phyloP scores from a whole-genome alignment of 495 filamentous ascomycete species.

The Podospora comata region DNA sequence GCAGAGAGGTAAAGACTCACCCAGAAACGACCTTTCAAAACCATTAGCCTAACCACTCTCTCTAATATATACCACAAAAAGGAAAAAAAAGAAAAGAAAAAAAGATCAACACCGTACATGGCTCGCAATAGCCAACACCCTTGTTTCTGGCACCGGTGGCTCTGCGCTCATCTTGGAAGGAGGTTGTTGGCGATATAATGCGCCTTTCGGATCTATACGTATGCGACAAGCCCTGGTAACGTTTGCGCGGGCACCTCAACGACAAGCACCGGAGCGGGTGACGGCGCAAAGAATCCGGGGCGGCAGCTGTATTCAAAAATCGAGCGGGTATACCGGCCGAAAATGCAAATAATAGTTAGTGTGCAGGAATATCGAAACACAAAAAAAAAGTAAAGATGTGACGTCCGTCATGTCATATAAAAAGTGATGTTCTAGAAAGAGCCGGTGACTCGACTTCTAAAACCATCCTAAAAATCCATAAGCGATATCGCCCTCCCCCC shows the following conservation, averaged over 20 bases:
- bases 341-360: too few relatives aligned
- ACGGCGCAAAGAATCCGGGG: too few relatives aligned
- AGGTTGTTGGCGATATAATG: background rate
- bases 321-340: too few relatives aligned
- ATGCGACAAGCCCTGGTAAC: background rate
- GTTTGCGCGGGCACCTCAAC: background rate
- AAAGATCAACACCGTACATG: slow-evolving; percentile 65
- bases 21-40: slow-evolving; percentile 68
- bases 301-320: background rate
- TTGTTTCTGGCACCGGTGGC: slow-evolving; percentile 72
- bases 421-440: too few relatives aligned
- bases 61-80: slow-evolving; percentile 6
- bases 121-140: slow-evolving; percentile 90
- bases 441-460: background rate
- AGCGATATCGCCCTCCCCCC: background rate
- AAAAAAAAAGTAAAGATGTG: too few relatives aligned
- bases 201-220: background rate
- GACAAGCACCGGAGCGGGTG: background rate
- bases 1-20: slow-evolving; percentile 46
- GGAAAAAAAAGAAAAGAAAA: slow-evolving; percentile 21
- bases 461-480: background rate
- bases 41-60: slow-evolving; percentile 28
- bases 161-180: slow-evolving; percentile 36
- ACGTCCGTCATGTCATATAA: too few relatives aligned
- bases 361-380: too few relatives aligned